Evolutionary conservation across 345 rosid genomes (phyloP), one percentile per base, ranked within the genome.

Genomic region (Rubroshorea leprosula): DNA sequence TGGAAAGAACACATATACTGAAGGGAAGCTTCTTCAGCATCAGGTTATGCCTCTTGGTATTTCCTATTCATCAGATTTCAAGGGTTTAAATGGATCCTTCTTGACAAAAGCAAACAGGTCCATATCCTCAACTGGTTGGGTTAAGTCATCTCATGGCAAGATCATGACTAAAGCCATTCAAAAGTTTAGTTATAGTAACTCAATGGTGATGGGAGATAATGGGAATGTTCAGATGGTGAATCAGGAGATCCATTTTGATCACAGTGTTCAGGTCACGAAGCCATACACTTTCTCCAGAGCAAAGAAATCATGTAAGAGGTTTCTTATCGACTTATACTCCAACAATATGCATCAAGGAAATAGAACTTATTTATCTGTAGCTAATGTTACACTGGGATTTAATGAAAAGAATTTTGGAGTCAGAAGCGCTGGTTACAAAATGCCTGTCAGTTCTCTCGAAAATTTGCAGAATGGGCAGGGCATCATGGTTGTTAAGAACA

Each of bases 391-490:
- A 0, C 61, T 88, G 49, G 89, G 82, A 23, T 83, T 85, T 64
- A 54, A 85, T 51, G 90, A 82, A 76, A 69, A 74, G 71, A 80
- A 70, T 46, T 67, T 57, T 35, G 23, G 57, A 62, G 41, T 35
- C 12, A 8, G 41, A 35, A 68, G 60, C 3, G 57, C 67, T 1
- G 72, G 61, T 18, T 45, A 60, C 44, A 56, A 35, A 18, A 57
- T 24, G 46, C 57, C 10, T 4, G 57, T 65, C 13, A 66, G 66
- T 71, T 70, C 67, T 64, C 80, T 91, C 6, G 64, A 64, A 23
- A 88, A 75, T 67, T 64, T 66, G 73, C 95, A 88, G 80, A 69
- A 69, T 15, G 90, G 78, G 48, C 72, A 74, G 26, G 92, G 88
- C 38, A 65, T 69, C 15, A 78, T 84, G 69, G 68, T 74, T 23